phyloP scores from a whole-genome alignment of 441 rosid species.

The Croton laevigatus region DNA sequence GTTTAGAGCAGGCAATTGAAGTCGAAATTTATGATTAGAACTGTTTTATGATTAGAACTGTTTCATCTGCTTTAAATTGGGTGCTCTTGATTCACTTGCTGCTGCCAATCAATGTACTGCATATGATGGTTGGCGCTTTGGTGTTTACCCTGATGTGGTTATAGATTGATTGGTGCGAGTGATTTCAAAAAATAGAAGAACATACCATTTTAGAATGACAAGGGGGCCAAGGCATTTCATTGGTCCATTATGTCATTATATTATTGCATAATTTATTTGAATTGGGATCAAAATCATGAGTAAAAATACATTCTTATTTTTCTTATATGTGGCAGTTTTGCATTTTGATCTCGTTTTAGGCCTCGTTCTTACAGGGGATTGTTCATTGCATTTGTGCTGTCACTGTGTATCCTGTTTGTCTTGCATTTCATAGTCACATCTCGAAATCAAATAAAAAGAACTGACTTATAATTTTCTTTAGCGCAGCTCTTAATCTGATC shows the following conservation, averaged over 20 bases:
- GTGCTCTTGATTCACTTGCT: slow-evolving; percentile 4
- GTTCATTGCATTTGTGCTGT: background rate
- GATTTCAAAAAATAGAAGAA: slow-evolving; percentile 25
- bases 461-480: too few species aligned
- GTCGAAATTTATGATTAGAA: slow-evolving; percentile 18
- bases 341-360: background rate
- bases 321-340: background rate
- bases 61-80: background rate
- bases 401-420: too few species aligned
- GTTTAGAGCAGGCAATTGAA: slow-evolving; percentile 39
- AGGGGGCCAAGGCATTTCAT: slow-evolving; percentile 12
- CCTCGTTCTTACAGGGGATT: too few species aligned
- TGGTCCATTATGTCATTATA: slow-evolving; percentile 17
- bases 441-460: too few species aligned
- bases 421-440: too few species aligned
- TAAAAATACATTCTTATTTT: background rate
- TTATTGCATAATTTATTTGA: slow-evolving; percentile 15
- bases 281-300: background rate
- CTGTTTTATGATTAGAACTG: background rate
- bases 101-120: slow-evolving; percentile 11
- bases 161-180: slow-evolving; percentile 1
- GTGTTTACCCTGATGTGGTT: slow-evolving; percentile 27
- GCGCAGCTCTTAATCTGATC: too few species aligned
- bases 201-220: slow-evolving; percentile 9
- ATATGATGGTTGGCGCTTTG: slow-evolving; percentile 19